Conservation (phyloP, 1,139 yeast genomes). For the Starmera stellimalicola region DNA sequence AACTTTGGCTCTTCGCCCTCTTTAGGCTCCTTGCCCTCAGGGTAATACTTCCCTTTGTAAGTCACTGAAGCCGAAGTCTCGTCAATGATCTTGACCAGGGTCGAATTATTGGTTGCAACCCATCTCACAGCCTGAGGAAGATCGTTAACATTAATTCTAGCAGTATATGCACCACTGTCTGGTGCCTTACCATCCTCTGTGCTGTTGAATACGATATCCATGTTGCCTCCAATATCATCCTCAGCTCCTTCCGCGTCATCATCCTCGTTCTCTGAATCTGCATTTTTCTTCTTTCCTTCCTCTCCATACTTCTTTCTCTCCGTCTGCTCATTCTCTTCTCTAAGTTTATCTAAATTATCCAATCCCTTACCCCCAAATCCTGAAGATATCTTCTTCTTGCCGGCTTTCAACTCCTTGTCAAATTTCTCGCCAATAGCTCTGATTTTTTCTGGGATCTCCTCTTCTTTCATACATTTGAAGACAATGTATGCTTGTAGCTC, state of each 20-base stretch:
- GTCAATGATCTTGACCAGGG: constrained; percentile 57
- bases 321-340: constrained; percentile 46
- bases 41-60: constrained; percentile 70
- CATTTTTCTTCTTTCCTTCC: constrained; percentile 18
- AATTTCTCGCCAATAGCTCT: constrained; percentile 47
- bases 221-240: constrained; percentile 52
- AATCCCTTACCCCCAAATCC: constrained; percentile 96
- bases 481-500: constrained; percentile 68
- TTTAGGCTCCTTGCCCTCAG: constrained; percentile 39
- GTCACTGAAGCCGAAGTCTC: constrained; percentile 74
- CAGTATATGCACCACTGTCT: constrained; percentile 56
- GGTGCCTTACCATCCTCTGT: constrained; percentile 28
- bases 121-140: constrained; percentile 80
- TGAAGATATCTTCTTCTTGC: constrained; percentile 54
- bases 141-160: constrained; percentile 74
- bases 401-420: constrained; percentile 53
- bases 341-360: constrained; percentile 62
- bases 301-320: constrained; percentile 36
- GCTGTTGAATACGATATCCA: constrained; percentile 32
- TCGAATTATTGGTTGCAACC: constrained; percentile 67
- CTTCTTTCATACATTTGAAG: constrained; percentile 48
- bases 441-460: constrained; percentile 39
- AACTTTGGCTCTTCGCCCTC: constrained; percentile 61
- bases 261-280: constrained; percentile 10
- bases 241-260: constrained; percentile 27